Conservation (phyloP, 2,329 filamentous ascomycete genomes). For the Pestalotiopsis sp. region DNA sequence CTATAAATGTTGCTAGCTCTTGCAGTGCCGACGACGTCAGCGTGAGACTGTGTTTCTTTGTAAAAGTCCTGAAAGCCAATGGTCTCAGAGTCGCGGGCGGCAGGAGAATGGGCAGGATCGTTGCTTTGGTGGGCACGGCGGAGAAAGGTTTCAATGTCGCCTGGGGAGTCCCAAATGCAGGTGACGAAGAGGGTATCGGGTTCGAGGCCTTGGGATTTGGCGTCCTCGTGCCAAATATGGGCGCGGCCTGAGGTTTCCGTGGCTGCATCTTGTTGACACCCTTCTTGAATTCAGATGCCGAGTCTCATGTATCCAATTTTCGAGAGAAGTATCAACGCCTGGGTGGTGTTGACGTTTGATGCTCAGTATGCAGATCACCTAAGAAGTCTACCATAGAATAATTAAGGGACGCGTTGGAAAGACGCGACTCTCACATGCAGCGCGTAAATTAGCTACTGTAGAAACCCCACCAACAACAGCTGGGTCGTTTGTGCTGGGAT, state of each 20-base stretch:
- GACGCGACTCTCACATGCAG: not conserved
- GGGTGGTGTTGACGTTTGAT: not conserved
- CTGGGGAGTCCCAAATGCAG: conserved; percentile 84
- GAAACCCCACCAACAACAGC: not conserved
- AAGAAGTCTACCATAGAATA: not conserved
- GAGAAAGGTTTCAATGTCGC: conserved; percentile 74
- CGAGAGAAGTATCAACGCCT: not conserved
- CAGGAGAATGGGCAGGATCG: conserved; percentile 84
- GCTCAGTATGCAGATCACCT: not conserved
- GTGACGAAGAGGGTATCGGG: conserved; percentile 83
- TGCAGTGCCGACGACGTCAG: conserved; percentile 86
- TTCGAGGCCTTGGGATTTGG: conserved; percentile 47
- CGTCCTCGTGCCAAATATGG: conserved; percentile 43
- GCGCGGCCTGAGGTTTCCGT: conserved; percentile 31
- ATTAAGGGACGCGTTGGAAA: conserved; percentile 8
- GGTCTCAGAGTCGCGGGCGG: conserved; percentile 86
- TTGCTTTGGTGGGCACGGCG: conserved; percentile 53
- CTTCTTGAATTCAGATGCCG: not conserved
- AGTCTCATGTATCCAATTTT: not conserved
- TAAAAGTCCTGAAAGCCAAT: conserved; percentile 92
- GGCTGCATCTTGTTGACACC: conserved; percentile 26
- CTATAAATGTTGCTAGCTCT: conserved; percentile 85
- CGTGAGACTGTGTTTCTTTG: conserved; percentile 95
- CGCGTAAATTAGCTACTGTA: conserved; percentile 14
- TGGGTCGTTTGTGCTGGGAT: not conserved